Evolutionary conservation across 2,329 filamentous ascomycete species (phyloP).

Genomic region (Fusarium sp.): DNA sequence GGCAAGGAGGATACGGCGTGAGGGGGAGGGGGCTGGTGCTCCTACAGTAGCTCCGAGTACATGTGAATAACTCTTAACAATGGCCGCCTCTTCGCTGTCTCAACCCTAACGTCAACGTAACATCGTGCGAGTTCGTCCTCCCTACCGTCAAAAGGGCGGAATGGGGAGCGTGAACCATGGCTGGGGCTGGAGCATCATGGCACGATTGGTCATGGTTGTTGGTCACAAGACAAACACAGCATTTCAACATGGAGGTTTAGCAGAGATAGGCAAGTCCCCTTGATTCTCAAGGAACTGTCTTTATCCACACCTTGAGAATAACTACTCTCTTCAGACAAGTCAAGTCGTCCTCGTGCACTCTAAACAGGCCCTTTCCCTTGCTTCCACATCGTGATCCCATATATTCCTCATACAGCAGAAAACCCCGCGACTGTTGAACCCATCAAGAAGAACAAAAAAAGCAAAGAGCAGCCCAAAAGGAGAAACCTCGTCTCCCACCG

Average conservation of each 20-base stretch:
- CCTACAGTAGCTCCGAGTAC: neutral
- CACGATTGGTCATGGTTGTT: neutral
- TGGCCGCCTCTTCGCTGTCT: neutral
- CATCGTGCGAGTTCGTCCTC: neutral
- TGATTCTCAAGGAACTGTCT: constrained; percentile 6
- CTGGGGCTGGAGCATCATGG: neutral
- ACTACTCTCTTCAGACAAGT: constrained; percentile 3
- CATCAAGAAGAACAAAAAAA: neutral
- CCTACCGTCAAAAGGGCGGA: neutral
- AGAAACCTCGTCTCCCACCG: neutral
- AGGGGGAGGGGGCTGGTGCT: neutral
- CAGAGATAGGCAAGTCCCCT: constrained; percentile 8
- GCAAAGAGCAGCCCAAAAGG: constrained; percentile 2
- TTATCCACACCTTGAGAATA: constrained; percentile 12
- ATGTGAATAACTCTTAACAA: neutral
- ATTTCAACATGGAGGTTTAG: neutral
- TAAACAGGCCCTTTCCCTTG: constrained; percentile 4
- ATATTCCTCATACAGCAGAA: constrained; percentile 22
- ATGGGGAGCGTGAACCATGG: neutral
- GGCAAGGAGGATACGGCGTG: constrained; percentile 13
- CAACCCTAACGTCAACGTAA: neutral
- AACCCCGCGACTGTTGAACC: neutral
- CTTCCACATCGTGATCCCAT: constrained; percentile 12
- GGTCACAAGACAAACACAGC: constrained; percentile 1
- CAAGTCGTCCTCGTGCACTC: constrained; percentile 3